Base-by-base conservation (phyloP, 768 basidiomycete genomes). In the Aureoboletus auriporus region DNA sequence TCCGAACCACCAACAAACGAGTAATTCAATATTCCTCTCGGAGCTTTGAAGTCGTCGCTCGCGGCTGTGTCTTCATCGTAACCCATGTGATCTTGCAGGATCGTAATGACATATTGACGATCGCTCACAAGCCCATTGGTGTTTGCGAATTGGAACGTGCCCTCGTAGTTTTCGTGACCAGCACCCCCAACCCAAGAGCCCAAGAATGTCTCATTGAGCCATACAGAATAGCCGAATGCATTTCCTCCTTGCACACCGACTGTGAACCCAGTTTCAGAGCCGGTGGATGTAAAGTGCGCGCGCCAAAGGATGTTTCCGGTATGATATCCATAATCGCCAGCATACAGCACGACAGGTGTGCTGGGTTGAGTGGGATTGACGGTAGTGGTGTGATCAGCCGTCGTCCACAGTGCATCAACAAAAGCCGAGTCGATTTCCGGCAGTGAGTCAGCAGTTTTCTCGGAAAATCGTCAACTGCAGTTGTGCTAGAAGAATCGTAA, bases 21-120 rank as follows among this genome's bases (percentile, higher is more conserved):
- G 49, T 79, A 80, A 50, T 63, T 71, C 20, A 72, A 50, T 37
- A 80, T 70, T 13, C 77, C 78, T 47, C 78, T 67, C 20, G 78
- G 77, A 1, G 61, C 58, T 56, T 79, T 77, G 62, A 78, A 78
- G 20, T 11, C 43, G 34, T 78, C 75, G n/a, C 67, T 70, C 4
- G 70, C 74, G 33, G 68, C 70, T 4, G 53, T 69, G 46, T 76
- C 69, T 49, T 74, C 73, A 34, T 78, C 77, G 30, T 73, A 69
- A 7, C 76, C 76, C 76, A 78, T 78, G 49, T 78, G 78, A 53
- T 78, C 78, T 59, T 79, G 75, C 20, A 79, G 48, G 33, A 80
- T 73, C 1, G 77, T 79, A 39, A 80, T 58, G 28, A 77, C 64
- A 51, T 79, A 72, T 27, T 55, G 54, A 5, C 67, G 66, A 9